Evolutionary conservation across 2,329 filamentous ascomycete species (phyloP), one percentile per base, ranked within the genome.

Genomic region (Balansia obtecta): DNA sequence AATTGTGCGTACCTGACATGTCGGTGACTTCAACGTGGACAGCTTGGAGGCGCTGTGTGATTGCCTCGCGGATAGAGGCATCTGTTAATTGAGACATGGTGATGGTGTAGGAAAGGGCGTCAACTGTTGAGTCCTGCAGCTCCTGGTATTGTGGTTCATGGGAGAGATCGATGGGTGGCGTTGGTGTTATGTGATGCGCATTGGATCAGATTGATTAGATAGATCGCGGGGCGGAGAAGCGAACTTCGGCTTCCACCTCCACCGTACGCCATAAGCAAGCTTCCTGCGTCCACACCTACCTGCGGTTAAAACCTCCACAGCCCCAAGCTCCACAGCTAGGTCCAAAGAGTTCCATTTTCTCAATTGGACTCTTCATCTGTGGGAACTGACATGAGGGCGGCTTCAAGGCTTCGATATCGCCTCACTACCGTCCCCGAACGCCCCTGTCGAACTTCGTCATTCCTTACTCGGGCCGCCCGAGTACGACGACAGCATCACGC

Each of bases 11-110:
- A 95, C 90, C 91, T 56, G 89, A 95, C 74, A 95, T 82, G 70
- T 97, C 91, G 56, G 87, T 85, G 58, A 96, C 88, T 61, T 93
- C 83, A 55, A 95, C 88, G 70, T 94, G 80, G 30, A 76, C 75
- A 20, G 89, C 88, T 51, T 80, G 75, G 50, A 96, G 74, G 56
- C 82, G 80, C 58, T 84, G 72, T 38, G 74, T 76, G 58, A 96
- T 76, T 53, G 84, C 86, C 42, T 72, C 71, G 62, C 77, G 82
- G 50, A 97, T 74, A 46, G 75, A 77, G 38, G 82, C 80, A 53
- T 88, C 82, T 42, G 88, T 91, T 61, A 95, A 83, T 33, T 54
- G 42, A n/a, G 51, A 52, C 49, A 54, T 55, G 39, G 4, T 11
- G 20, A 9, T 15, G 10, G 15, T 42, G 30, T 3, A 5, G 32